These are phyloP conservation scores for Hsuehochloa calcarea DNA, from an alignment of 176 grass and related monocot species.

Conservation along the genomic window DNA sequence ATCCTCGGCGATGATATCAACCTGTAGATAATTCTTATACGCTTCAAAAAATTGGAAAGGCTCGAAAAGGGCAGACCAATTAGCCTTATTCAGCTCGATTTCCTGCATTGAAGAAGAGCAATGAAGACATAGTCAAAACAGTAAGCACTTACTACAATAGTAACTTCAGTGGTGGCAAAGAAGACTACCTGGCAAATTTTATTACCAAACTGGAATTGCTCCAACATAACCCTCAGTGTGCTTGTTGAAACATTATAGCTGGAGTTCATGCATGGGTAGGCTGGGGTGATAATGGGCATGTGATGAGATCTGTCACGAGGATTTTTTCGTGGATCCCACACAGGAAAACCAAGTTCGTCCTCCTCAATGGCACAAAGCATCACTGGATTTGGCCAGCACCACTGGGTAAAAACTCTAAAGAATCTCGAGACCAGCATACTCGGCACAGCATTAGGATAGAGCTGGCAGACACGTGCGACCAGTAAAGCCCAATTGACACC, in stretches of 20 bases:
- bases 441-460: constrained; percentile 92
- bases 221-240: constrained; percentile 88
- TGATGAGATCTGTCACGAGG: constrained; percentile 76
- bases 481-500: constrained; percentile 97
- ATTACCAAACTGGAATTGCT: constrained; percentile 85
- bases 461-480: constrained; percentile 82
- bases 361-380: constrained; percentile 92
- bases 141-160: constrained; percentile 30
- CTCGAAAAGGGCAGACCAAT: constrained; percentile 79
- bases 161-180: constrained; percentile 1
- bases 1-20: constrained; percentile 81
- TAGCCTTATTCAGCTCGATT: constrained; percentile 85
- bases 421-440: constrained; percentile 93
- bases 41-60: constrained; percentile 81
- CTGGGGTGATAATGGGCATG: constrained; percentile 98
- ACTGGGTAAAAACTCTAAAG: constrained; percentile 90
- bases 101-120: constrained; percentile 48
- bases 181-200: constrained; percentile 73
- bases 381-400: constrained; percentile 93
- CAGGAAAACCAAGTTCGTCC: constrained; percentile 82
- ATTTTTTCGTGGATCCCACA: constrained; percentile 95
- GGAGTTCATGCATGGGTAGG: constrained; percentile 98
- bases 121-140: constrained; percentile 19
- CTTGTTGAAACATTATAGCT: constrained; percentile 98
- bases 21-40: constrained; percentile 97